Conservation (phyloP, 768 basidiomycete genomes). For the Coprinopsis cinerea region DNA sequence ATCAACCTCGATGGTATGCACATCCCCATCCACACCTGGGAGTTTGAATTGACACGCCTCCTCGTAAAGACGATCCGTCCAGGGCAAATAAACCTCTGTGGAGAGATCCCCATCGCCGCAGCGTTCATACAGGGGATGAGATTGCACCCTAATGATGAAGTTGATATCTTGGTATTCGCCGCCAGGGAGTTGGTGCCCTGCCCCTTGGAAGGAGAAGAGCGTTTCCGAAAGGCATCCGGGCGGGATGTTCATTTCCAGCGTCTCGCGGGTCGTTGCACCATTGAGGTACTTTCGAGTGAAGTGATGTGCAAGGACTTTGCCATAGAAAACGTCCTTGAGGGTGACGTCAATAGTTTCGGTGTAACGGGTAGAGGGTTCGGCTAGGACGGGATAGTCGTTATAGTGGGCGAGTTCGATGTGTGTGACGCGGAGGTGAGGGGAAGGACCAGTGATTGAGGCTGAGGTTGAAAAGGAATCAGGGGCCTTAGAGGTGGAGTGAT, state of each 20-base stretch:
- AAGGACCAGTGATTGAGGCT: too few species aligned
- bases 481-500: too few species aligned
- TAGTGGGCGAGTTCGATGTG: conserved; percentile 1
- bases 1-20: conserved; percentile 3
- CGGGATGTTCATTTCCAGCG: background rate
- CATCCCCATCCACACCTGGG: conserved; percentile 3
- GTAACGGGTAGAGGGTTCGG: background rate
- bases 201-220: conserved; percentile 1
- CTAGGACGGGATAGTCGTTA: background rate
- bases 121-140: background rate
- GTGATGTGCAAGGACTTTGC: conserved; percentile 1
- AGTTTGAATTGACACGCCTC: background rate
- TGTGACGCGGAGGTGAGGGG: background rate
- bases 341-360: conserved; percentile 1
- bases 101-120: background rate
- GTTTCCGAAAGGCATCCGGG: background rate
- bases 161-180: conserved; percentile 4
- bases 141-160: conserved; percentile 1
- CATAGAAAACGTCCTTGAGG: conserved; percentile 4
- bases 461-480: too few species aligned
- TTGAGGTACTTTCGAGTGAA: background rate
- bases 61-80: conserved; percentile 5
- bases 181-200: conserved; percentile 4
- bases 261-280: background rate
- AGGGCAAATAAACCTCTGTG: background rate